Conservation (phyloP, 805 yeast genomes). For the Wickerhamiella lipophila region DNA sequence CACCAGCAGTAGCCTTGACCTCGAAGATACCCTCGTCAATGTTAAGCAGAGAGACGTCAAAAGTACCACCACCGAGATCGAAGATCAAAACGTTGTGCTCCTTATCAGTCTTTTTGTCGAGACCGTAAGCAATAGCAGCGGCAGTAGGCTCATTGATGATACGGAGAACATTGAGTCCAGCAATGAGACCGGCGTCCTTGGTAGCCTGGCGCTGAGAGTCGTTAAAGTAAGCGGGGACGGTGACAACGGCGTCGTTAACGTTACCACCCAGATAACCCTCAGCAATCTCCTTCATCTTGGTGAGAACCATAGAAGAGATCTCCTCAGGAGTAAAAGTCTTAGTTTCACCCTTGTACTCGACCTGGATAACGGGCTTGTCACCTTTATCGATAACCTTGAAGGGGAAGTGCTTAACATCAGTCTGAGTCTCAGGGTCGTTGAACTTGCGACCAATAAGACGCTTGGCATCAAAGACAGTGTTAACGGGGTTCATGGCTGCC, state of each 20-base stretch:
- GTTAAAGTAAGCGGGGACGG: conserved; percentile 95
- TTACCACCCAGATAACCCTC: conserved; percentile 76
- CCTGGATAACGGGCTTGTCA: conserved; percentile 81
- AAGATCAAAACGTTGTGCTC: conserved; percentile 86
- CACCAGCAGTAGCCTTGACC: conserved; percentile 89
- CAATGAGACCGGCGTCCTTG: conserved; percentile 93
- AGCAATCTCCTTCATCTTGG: conserved; percentile 89
- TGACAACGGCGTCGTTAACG: conserved; percentile 85
- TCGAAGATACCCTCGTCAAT: conserved; percentile 95
- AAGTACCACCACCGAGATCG: conserved; percentile 98
- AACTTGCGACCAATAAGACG: conserved; percentile 83
- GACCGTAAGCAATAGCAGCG: conserved; percentile 98
- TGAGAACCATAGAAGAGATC: conserved; percentile 81
- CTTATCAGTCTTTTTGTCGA: conserved; percentile 47
- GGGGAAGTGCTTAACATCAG: conserved; percentile 80
- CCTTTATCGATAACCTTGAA: conserved; percentile 63
- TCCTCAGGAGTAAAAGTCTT: conserved; percentile 89
- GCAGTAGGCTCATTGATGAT: conserved; percentile 97
- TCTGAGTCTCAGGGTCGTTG: conserved; percentile 62
- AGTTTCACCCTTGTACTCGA: conserved; percentile 76
- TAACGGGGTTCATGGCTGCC: conserved; percentile 90
- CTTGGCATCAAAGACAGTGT: conserved; percentile 92
- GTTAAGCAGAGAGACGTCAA: conserved; percentile 87
- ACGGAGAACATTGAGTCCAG: conserved; percentile 88
- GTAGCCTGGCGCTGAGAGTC: conserved; percentile 98